Conservation (phyloP, 2,329 filamentous ascomycete species). For the Lasiodiplodia gonubiensis region DNA sequence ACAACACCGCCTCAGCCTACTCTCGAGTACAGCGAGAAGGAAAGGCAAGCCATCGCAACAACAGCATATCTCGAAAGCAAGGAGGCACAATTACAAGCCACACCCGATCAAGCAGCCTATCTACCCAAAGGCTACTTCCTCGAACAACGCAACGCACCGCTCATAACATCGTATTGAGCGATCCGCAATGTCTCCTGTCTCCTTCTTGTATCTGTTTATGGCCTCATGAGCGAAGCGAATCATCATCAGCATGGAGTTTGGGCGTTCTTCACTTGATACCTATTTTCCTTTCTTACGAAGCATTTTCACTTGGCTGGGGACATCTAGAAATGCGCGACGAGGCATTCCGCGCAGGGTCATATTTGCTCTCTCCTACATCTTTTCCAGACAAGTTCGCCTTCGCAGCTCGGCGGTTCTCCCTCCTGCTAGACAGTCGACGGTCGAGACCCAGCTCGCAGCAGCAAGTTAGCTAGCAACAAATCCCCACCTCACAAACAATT, state of each 20-base stretch:
- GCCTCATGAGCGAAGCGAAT: slow-evolving; percentile 24
- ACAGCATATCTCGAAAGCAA: slow-evolving; percentile 51
- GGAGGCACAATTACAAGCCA: slow-evolving; percentile 29
- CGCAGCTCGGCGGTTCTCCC: slow-evolving; percentile 16
- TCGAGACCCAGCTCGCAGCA: slow-evolving; percentile 16
- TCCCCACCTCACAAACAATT: slow-evolving; percentile 7
- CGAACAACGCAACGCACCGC: slow-evolving; percentile 47
- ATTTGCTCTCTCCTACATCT: slow-evolving; percentile 9
- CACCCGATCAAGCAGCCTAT: slow-evolving; percentile 39
- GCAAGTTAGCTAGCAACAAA: slow-evolving; percentile 7
- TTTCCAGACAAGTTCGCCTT: background rate
- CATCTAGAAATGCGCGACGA: slow-evolving; percentile 21
- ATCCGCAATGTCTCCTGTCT: background rate
- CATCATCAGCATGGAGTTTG: slow-evolving; percentile 23
- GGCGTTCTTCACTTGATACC: slow-evolving; percentile 25
- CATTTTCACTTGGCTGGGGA: slow-evolving; percentile 25
- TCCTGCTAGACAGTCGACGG: slow-evolving; percentile 23
- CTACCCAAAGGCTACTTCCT: slow-evolving; percentile 48
- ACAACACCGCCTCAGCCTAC: slow-evolving; percentile 54
- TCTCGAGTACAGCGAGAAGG: slow-evolving; percentile 55
- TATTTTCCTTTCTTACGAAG: slow-evolving; percentile 16
- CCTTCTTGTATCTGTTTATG: slow-evolving; percentile 15
- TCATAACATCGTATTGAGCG: slow-evolving; percentile 49
- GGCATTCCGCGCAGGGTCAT: slow-evolving; percentile 25
- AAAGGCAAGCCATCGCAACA: slow-evolving; percentile 52